Percentiles rank a stretch among this genome's conserved stretches.
These are phyloP conservation scores for Ganoderma meredithae DNA, from an alignment of 1,284 basidiomycete species.

Conservation along the genomic window DNA sequence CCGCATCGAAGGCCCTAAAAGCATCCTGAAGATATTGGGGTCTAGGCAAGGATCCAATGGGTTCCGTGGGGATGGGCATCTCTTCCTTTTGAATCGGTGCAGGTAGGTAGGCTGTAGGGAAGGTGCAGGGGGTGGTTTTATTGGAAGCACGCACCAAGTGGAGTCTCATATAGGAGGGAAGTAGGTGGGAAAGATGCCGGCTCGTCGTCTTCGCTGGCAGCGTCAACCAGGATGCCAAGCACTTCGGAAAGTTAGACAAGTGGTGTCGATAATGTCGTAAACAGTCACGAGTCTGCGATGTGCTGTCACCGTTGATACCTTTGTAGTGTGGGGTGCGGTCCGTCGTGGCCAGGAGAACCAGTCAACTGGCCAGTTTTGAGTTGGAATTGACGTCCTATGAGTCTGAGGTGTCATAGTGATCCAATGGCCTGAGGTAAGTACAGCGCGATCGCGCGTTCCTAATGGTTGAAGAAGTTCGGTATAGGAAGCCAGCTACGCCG, in stretches of 20 bases:
- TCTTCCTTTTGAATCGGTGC: background rate
- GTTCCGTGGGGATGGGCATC: slow-evolving; percentile 3
- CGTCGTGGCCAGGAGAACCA: background rate
- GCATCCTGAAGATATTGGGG: slow-evolving; percentile 1
- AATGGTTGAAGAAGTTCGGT: background rate
- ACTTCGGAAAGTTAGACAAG: background rate
- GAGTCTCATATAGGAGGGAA: background rate
- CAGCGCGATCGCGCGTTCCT: background rate
- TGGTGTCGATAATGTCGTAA: background rate
- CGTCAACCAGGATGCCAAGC: background rate
- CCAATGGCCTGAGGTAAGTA: background rate
- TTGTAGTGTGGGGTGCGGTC: too few species aligned
- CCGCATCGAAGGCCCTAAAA: background rate
- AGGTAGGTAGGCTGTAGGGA: background rate
- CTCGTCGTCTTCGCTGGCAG: background rate
- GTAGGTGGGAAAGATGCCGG: too few species aligned
- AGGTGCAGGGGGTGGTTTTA: background rate
- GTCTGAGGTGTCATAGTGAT: background rate
- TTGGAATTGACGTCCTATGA: background rate
- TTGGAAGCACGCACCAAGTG: background rate
- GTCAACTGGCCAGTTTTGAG: background rate
- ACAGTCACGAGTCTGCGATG: background rate
- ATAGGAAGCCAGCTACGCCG: too few species aligned
- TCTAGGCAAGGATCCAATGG: slow-evolving; percentile 4
- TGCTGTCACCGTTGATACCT: too few species aligned